These are phyloP conservation scores for Toxicodendron radicans DNA, from an alignment of 345 rosid species.

Conservation along the genomic window DNA sequence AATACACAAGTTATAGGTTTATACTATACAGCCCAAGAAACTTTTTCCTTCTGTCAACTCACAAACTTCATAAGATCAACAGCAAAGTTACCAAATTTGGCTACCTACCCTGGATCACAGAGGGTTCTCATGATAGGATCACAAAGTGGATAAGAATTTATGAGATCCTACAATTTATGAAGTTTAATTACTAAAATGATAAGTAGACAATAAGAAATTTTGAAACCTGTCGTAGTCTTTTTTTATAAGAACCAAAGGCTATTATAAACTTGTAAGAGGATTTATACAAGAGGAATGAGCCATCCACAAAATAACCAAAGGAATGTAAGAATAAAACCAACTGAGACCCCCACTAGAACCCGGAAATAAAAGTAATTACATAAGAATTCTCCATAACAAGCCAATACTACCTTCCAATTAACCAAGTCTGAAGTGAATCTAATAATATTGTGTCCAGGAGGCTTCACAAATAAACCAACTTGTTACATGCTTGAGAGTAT, in stretches of 20 bases:
- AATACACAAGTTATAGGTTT: neutral
- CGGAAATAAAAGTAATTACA: neutral
- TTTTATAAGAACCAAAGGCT: neutral
- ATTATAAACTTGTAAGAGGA: neutral
- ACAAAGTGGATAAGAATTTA: neutral
- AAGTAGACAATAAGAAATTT: neutral
- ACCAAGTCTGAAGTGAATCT: neutral
- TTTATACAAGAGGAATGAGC: neutral
- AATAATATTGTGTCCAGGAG: too few relatives aligned
- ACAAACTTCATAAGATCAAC: neutral
- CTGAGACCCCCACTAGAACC: neutral
- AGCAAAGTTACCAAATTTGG: neutral
- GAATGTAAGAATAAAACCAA: neutral
- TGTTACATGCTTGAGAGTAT: too few relatives aligned
- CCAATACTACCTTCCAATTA: neutral
- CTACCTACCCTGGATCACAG: neutral
- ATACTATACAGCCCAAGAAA: too few relatives aligned
- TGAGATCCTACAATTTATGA: neutral
- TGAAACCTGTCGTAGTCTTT: neutral
- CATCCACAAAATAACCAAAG: neutral
- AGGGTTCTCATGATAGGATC: neutral
- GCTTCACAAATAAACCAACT: too few relatives aligned
- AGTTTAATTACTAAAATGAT: neutral
- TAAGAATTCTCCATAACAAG: neutral
- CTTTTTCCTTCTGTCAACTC: neutral